A percentile compares a stretch with the other conserved stretches of the same genome.
These are phyloP conservation scores for Pythium rhizo-oryzae DNA, from an alignment of 352 stramenopile genomes.

Conservation along the genomic window DNA sequence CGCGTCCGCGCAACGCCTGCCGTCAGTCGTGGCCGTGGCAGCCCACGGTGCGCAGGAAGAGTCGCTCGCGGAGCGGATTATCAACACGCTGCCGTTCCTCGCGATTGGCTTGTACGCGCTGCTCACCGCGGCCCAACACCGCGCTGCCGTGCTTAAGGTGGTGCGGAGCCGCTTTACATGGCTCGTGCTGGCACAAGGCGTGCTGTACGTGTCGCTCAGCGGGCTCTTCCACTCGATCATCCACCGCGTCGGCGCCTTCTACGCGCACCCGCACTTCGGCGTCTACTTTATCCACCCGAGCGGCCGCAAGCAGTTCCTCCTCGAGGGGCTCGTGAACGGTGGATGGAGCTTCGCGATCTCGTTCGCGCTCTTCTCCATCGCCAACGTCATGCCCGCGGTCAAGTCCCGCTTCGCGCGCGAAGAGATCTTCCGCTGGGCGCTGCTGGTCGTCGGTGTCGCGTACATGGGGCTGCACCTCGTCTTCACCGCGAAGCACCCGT, in stretches of 20 bases:
- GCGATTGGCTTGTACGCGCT: constrained; percentile 41
- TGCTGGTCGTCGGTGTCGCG: constrained; percentile 46
- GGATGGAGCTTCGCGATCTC: constrained; percentile 69
- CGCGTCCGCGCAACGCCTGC: no score
- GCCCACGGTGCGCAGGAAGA: constrained; percentile 4
- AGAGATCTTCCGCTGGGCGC: constrained; percentile 47
- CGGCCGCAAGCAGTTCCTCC: constrained; percentile 61
- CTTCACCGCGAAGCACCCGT: constrained; percentile 66
- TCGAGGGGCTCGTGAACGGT: constrained; percentile 64
- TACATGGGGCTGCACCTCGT: constrained; percentile 53
- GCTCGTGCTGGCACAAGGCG: constrained; percentile 47
- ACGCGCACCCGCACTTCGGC: constrained; percentile 53
- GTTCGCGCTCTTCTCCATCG: constrained; percentile 48
- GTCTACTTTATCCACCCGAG: constrained; percentile 68
- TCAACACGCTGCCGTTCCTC: constrained; percentile 47
- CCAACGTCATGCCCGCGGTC: constrained; percentile 44
- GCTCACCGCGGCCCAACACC: constrained; percentile 46
- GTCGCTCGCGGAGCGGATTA: constrained; percentile 13
- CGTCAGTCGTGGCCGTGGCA: no score
- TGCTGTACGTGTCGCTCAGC: constrained; percentile 67
- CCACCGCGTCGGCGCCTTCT: constrained; percentile 48
- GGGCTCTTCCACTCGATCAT: constrained; percentile 70
- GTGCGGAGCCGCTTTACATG: constrained; percentile 50
- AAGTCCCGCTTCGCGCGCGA: constrained; percentile 35
- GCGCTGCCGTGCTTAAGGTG: constrained; percentile 36